A percentile compares a stretch with the other conserved stretches of the same genome.
phyloP scores from a whole-genome alignment of 2,329 filamentous ascomycete species.

The Teratosphaeria nubilosa region DNA sequence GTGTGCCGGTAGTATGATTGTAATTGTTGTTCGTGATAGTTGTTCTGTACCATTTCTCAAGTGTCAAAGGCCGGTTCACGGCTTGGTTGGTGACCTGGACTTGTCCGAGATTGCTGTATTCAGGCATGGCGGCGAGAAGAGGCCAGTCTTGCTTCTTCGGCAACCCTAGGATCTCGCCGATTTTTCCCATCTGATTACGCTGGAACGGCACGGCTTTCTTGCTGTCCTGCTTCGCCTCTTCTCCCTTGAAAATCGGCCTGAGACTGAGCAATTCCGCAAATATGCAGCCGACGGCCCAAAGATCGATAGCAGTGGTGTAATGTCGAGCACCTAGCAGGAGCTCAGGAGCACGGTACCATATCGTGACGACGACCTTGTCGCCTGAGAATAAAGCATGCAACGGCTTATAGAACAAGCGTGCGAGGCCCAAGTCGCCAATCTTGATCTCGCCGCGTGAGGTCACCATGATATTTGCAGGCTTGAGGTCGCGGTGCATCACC shows the following conservation, averaged over 20 bases:
- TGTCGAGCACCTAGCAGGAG: slow-evolving; percentile 85
- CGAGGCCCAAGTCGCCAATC: slow-evolving; percentile 88
- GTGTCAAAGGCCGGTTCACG: slow-evolving; percentile 43
- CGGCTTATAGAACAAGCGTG: slow-evolving; percentile 87
- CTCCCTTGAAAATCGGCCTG: slow-evolving; percentile 93
- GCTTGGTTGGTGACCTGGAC: slow-evolving; percentile 37
- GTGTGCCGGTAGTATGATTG: slow-evolving; percentile 19
- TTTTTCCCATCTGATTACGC: slow-evolving; percentile 97
- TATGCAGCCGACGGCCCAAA: slow-evolving; percentile 97
- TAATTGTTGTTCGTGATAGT: slow-evolving; percentile 40
- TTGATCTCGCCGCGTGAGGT: slow-evolving; percentile 83
- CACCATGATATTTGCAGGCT: slow-evolving; percentile 98
- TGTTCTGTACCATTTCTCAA: slow-evolving; percentile 58
- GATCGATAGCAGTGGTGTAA: slow-evolving; percentile 92
- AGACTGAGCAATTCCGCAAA: slow-evolving; percentile 88
- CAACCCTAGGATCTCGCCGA: slow-evolving; percentile 89
- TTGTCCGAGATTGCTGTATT: slow-evolving; percentile 46
- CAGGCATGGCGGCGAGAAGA: slow-evolving; percentile 71
- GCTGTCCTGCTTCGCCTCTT: slow-evolving; percentile 97
- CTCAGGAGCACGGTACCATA: slow-evolving; percentile 96
- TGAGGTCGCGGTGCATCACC: slow-evolving; percentile 93
- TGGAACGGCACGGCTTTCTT: slow-evolving; percentile 98
- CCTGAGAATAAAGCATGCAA: slow-evolving; percentile 83
- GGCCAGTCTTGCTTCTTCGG: slow-evolving; percentile 87
- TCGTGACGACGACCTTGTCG: slow-evolving; percentile 97